Evolutionary conservation across 352 stramenopile genomes (phyloP).

Genomic region (Pythium aquatile): DNA sequence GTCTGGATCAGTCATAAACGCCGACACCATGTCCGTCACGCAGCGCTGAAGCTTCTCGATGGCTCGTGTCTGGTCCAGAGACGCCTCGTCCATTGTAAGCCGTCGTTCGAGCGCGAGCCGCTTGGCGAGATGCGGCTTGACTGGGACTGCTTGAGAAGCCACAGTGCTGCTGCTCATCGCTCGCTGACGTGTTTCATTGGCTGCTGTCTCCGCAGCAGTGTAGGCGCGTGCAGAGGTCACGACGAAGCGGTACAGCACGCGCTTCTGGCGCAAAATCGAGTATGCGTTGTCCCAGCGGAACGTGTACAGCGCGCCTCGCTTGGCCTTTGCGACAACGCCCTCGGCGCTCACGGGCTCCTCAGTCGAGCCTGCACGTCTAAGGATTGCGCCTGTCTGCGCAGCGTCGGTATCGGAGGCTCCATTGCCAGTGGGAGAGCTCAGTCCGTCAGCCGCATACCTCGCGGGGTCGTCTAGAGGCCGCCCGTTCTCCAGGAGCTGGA

Average conservation of each 20-base stretch:
- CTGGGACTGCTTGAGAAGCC: slow-evolving; percentile 14
- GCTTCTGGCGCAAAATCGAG: slow-evolving; percentile 68
- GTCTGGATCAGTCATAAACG: slow-evolving; percentile 69
- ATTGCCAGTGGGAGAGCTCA: background rate
- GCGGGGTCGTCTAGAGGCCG: slow-evolving; percentile 30
- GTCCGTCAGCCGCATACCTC: slow-evolving; percentile 30
- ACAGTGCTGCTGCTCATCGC: slow-evolving; percentile 13
- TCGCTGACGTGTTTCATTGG: slow-evolving; percentile 39
- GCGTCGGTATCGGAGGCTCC: background rate
- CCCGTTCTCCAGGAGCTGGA: slow-evolving; percentile 56
- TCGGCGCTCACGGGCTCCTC: slow-evolving; percentile 30
- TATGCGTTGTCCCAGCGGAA: slow-evolving; percentile 80
- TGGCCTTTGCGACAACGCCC: slow-evolving; percentile 32
- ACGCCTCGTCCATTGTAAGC: slow-evolving; percentile 26
- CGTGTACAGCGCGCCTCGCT: slow-evolving; percentile 41
- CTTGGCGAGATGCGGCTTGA: slow-evolving; percentile 39
- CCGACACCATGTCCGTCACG: slow-evolving; percentile 68
- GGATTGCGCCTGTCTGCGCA: background rate
- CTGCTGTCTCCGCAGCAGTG: slow-evolving; percentile 46
- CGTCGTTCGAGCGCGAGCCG: slow-evolving; percentile 36
- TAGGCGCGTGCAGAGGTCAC: slow-evolving; percentile 40
- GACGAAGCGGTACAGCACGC: slow-evolving; percentile 56
- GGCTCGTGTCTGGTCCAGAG: slow-evolving; percentile 26
- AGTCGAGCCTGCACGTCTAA: background rate
- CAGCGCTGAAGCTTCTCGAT: slow-evolving; percentile 36